Base-by-base conservation (phyloP, 139 green algal genomes). In the Asterochloris erici region DNA sequence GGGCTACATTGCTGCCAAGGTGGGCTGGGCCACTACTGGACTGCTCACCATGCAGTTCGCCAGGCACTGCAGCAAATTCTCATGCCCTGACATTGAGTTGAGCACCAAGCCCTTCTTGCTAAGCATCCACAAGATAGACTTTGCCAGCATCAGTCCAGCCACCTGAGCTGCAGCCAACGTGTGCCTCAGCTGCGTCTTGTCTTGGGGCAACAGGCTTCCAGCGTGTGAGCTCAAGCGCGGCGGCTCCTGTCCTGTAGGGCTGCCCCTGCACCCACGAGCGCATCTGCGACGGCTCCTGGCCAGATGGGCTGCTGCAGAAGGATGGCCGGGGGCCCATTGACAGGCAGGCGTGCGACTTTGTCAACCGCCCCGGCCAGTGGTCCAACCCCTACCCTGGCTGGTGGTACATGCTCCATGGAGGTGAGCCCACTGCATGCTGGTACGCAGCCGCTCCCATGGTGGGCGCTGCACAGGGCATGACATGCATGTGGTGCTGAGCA, bases 321-420 rank as follows among this genome's bases (percentile, higher is more conserved):
- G 71, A 77, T 9, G 71, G 71, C 19, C 71, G 71, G 23, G 71
- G 71, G 2, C n/a, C 26, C n/a, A 38, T 77, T 10, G 71, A 77
- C 71, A 19, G 71, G 19, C 14, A 77, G 71, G n/a, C 16, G 23
- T 19, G 71, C 71, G n/a, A 77, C 23, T 77, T 77, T 29, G n/a
- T 77, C n/a, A 60, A 19, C n/a, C 23, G 71, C 23, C 71, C 71
- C 6, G 71, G 71, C 23, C 19, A 77, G 9, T 77, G 71, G 71
- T 0, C 12, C 71, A 77, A 24, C 71, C 71, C 71, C 23, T 77
- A 77, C 71, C 71, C 23, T 19, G 71, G 71, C 71, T 77, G 71
- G 71, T 77, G 71, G 71, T 77, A 77, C 71, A 77, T 77, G 71
- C 14, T 77, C 24, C 71, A 77, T 77, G 71, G 71, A 2, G 71